Conservation (phyloP, 2,329 filamentous ascomycete species). For the Chalara sp. region DNA sequence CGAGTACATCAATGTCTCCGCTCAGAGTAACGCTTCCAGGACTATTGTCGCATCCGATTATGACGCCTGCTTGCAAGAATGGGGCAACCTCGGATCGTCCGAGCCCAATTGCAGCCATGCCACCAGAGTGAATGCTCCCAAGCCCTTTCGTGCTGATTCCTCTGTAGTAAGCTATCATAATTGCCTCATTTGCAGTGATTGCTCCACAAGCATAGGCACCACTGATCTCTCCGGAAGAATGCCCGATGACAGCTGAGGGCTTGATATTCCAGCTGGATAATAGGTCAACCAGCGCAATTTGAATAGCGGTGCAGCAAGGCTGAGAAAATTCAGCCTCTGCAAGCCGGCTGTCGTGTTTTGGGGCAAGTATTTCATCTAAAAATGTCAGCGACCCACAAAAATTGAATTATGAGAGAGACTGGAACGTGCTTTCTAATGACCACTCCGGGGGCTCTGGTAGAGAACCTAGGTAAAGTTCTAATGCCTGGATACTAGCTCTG, state of each 20-base stretch:
- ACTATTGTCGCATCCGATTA: slow-evolving; percentile 27
- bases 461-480: background rate
- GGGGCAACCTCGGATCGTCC: slow-evolving; percentile 14
- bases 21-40: slow-evolving; percentile 18
- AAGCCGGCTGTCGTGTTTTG: slow-evolving; percentile 10
- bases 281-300: slow-evolving; percentile 27
- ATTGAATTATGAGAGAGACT: background rate
- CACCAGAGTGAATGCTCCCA: slow-evolving; percentile 22
- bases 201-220: slow-evolving; percentile 35
- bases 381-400: no score
- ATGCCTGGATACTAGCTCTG: background rate
- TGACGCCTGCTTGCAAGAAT: slow-evolving; percentile 12
- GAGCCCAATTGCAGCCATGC: slow-evolving; percentile 42
- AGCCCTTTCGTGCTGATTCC: slow-evolving; percentile 1
- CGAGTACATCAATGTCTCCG: slow-evolving; percentile 12
- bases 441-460: background rate
- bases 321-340: slow-evolving; percentile 27
- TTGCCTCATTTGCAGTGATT: slow-evolving; percentile 24
- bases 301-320: slow-evolving; percentile 33
- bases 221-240: slow-evolving; percentile 40
- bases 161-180: slow-evolving; percentile 37
- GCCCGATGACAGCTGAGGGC: slow-evolving; percentile 32
- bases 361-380: background rate
- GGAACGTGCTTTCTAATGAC: background rate
- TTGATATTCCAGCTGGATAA: slow-evolving; percentile 34